These are phyloP conservation scores for Aspergillus alliaceus DNA, from an alignment of 2,329 filamentous ascomycete genomes.

Conservation along the genomic window DNA sequence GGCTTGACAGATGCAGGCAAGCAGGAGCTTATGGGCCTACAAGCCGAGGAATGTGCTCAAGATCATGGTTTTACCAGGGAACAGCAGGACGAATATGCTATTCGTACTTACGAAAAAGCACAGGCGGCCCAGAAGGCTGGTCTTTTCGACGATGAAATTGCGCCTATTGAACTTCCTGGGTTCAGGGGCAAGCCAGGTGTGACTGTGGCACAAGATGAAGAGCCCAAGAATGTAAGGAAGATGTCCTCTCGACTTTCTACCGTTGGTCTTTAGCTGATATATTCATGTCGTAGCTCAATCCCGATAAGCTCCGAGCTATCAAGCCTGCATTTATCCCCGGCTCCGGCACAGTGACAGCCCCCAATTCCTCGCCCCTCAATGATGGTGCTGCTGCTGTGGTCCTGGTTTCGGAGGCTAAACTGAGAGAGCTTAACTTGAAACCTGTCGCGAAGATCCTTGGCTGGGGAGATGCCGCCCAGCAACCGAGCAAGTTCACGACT, in stretches of 20 bases:
- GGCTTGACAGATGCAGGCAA: conserved; percentile 87
- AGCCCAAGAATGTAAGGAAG: conserved; percentile 77
- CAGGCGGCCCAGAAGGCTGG: conserved; percentile 81
- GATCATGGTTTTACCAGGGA: conserved; percentile 81
- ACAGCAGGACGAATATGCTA: conserved; percentile 93
- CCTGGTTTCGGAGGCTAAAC: conserved; percentile 88
- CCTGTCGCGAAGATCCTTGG: conserved; percentile 95
- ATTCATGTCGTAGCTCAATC: conserved; percentile 57
- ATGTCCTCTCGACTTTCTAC: background rate
- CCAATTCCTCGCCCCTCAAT: conserved; percentile 94
- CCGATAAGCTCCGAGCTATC: conserved; percentile 79
- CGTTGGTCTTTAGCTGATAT: background rate
- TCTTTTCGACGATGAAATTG: conserved; percentile 81
- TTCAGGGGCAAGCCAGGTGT: conserved; percentile 86
- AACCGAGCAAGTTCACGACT: conserved; percentile 93
- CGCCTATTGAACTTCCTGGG: conserved; percentile 81
- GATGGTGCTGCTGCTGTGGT: conserved; percentile 92
- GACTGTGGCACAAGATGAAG: conserved; percentile 82
- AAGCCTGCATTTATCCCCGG: conserved; percentile 79
- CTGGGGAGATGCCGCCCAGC: conserved; percentile 91
- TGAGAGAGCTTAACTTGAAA: conserved; percentile 87
- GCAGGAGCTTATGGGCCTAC: conserved; percentile 94
- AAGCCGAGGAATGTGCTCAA: conserved; percentile 84
- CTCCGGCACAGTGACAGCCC: conserved; percentile 83
- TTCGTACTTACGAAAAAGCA: conserved; percentile 90